Percentiles rank a stretch among this genome's conserved stretches.
phyloP scores from a whole-genome alignment of 2,329 filamentous ascomycete species.

The Diplodia corticola region DNA sequence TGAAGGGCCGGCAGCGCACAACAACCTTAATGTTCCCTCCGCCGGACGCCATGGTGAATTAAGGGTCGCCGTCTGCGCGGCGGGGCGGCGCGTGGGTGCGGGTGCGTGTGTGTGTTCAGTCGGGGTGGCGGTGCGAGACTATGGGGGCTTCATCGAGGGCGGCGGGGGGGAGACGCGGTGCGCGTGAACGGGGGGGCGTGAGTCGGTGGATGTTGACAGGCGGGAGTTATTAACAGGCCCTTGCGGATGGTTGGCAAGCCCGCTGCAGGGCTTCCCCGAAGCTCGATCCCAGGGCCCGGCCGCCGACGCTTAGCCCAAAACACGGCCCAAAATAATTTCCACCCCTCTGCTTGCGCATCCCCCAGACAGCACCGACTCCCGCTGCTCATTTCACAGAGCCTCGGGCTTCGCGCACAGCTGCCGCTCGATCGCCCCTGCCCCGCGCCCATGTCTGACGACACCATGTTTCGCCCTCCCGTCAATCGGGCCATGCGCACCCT shows the following conservation, averaged over 20 bases:
- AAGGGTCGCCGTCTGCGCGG: slow-evolving; percentile 12
- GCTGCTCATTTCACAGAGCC: slow-evolving; percentile 1
- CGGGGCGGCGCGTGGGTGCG: slow-evolving; percentile 14
- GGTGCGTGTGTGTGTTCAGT: slow-evolving; percentile 5
- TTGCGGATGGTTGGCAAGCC: slow-evolving; percentile 1
- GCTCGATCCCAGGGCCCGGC: slow-evolving; percentile 8
- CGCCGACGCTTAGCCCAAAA: slow-evolving; percentile 9
- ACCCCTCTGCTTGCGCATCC: slow-evolving; percentile 11
- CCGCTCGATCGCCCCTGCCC: slow-evolving; percentile 1
- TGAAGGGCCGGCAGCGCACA: slow-evolving; percentile 94
- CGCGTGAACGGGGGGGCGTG: slow-evolving; percentile 9
- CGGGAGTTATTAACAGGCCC: slow-evolving; percentile 10
- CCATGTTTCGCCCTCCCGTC: slow-evolving; percentile 75
- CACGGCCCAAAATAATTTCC: slow-evolving; percentile 14
- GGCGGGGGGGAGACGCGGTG: slow-evolving; percentile 9
- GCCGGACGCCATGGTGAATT: slow-evolving; percentile 62
- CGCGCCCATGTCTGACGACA: slow-evolving; percentile 33
- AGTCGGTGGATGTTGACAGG: slow-evolving; percentile 21
- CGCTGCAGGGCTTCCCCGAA: slow-evolving; percentile 12
- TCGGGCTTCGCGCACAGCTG: background rate
- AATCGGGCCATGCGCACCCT: slow-evolving; percentile 77
- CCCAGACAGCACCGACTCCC: slow-evolving; percentile 6
- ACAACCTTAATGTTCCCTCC: slow-evolving; percentile 99
- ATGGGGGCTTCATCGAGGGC: slow-evolving; percentile 23
- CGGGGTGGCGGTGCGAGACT: background rate